Evolutionary conservation across 2,329 filamentous ascomycete species (phyloP), one percentile per base, ranked within the genome.

Genomic region (Raffaelea arxii): DNA sequence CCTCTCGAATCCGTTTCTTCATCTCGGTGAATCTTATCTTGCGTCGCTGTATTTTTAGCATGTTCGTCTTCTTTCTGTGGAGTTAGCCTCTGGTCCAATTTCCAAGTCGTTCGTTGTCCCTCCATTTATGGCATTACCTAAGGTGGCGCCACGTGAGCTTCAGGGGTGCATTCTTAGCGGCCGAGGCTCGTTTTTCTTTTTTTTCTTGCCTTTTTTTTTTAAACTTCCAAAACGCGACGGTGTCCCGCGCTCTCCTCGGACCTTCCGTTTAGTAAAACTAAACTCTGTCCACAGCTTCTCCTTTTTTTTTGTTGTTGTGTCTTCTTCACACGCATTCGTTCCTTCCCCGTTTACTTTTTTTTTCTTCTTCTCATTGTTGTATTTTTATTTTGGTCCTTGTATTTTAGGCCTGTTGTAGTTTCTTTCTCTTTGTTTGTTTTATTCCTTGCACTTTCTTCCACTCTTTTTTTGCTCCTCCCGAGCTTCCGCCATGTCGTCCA

Each of bases 401-500:
- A 16, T 30, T 30, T 30, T 30, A 16, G 9, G 27, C 9, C 27
- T 9, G 27, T 16, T 30, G 9, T 16, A 30, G 27, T 30, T 30
- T 30, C 27, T 30, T 16, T 30, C 27, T 30, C 16, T 30, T 30
- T 30, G 9, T 30, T 30, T 38, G 7, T 38, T 14, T 6, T 38
- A 16, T 38, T 19, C 35, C 11, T 25, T 25, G 7, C 39, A n/a
- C 23, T n/a, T 41, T 25, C 39, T n/a, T 43, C n/a, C 24, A 7
- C 4, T 32, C 25, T 18, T 32, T 37, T n/a, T n/a, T 21, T 21
- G 12, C 22, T 25, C 22, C 18, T 25, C 22, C 22, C 11, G 22
- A n/a, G 10, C 22, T 10, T 22, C 39, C 27, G 38, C 23, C 19
- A 54, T 54, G 53, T 46, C 53, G 12, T 44, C 53, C 21, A 73